Conservation (phyloP, 1,284 basidiomycete genomes). For the Cryptococcus sp. region DNA sequence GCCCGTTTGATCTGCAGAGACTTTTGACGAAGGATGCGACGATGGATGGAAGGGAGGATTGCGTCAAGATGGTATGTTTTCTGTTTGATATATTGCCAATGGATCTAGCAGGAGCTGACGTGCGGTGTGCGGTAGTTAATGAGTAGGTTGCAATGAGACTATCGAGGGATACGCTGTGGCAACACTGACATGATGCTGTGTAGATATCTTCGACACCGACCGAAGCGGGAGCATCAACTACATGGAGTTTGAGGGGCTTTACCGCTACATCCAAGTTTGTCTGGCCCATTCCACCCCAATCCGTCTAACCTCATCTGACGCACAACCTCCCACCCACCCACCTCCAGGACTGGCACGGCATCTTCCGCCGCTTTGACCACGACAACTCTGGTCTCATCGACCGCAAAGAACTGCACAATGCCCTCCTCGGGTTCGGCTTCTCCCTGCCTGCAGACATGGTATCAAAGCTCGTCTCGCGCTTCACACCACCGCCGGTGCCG, state of each 20-base stretch:
- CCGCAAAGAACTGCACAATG: constrained; percentile 48
- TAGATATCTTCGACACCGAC: constrained; percentile 51
- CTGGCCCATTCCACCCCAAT: not conserved
- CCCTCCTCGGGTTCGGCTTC: constrained; percentile 49
- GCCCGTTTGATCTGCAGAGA: constrained; percentile 42
- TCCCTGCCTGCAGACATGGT: constrained; percentile 48
- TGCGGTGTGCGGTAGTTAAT: constrained; percentile 23
- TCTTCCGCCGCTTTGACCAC: constrained; percentile 49
- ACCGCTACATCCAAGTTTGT: constrained; percentile 48
- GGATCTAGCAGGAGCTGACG: not conserved
- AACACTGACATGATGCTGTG: not conserved
- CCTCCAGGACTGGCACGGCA: constrained; percentile 52
- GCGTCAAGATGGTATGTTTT: constrained; percentile 50
- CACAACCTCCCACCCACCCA: no score
- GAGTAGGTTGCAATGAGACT: constrained; percentile 22
- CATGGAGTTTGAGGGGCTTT: constrained; percentile 51
- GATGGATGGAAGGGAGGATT: constrained; percentile 50
- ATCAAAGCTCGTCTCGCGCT: constrained; percentile 46
- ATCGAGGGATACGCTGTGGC: not conserved
- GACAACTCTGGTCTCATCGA: constrained; percentile 49
- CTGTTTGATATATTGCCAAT: not conserved
- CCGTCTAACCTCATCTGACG: not conserved
- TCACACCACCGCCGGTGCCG: constrained; percentile 42
- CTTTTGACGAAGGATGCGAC: constrained; percentile 47
- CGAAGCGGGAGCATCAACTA: constrained; percentile 48